Conservation (phyloP, 2,329 filamentous ascomycete genomes). For the Neophaeococcomyces aloes region DNA sequence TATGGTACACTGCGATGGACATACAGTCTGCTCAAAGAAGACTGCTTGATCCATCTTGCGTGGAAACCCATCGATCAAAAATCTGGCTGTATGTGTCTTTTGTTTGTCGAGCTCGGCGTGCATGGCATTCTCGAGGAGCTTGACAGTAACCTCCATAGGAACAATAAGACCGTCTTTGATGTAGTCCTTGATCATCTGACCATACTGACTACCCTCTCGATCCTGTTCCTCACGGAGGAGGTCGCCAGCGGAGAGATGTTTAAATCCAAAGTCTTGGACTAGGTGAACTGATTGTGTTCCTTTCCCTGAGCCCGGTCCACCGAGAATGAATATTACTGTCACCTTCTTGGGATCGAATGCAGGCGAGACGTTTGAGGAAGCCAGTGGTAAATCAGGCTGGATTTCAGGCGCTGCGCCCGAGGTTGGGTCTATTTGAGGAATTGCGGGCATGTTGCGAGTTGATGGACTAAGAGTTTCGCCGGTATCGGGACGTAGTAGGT, state of each 20-base stretch:
- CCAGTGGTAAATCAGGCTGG: slow-evolving; percentile 34
- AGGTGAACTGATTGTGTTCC: slow-evolving; percentile 90
- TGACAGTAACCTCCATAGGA: slow-evolving; percentile 96
- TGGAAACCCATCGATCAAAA: slow-evolving; percentile 76
- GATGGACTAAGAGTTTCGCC: slow-evolving; percentile 5
- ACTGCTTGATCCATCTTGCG: slow-evolving; percentile 94
- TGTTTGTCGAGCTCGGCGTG: slow-evolving; percentile 51
- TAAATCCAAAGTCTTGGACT: slow-evolving; percentile 79
- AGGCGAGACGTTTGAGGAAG: slow-evolving; percentile 49
- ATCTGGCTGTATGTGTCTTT: slow-evolving; percentile 44
- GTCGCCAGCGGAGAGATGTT: slow-evolving; percentile 86
- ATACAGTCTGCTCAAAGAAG: slow-evolving; percentile 85
- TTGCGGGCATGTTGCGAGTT: slow-evolving; percentile 13
- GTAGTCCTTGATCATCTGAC: slow-evolving; percentile 81
- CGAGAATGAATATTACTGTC: slow-evolving; percentile 93
- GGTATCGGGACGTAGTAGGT: slow-evolving; percentile 8
- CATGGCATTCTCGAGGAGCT: slow-evolving; percentile 91
- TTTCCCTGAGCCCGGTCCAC: slow-evolving; percentile 90
- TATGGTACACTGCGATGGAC: slow-evolving; percentile 70
- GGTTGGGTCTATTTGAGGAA: slow-evolving; percentile 12
- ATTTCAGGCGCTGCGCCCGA: slow-evolving; percentile 14
- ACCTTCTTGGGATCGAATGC: slow-evolving; percentile 66
- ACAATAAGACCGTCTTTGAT: slow-evolving; percentile 94
- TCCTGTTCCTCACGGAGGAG: slow-evolving; percentile 88
- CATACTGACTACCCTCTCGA: slow-evolving; percentile 75